phyloP scores from a whole-genome alignment of 1,284 basidiomycete species.

The Erythrobasidium hasegawianum region DNA sequence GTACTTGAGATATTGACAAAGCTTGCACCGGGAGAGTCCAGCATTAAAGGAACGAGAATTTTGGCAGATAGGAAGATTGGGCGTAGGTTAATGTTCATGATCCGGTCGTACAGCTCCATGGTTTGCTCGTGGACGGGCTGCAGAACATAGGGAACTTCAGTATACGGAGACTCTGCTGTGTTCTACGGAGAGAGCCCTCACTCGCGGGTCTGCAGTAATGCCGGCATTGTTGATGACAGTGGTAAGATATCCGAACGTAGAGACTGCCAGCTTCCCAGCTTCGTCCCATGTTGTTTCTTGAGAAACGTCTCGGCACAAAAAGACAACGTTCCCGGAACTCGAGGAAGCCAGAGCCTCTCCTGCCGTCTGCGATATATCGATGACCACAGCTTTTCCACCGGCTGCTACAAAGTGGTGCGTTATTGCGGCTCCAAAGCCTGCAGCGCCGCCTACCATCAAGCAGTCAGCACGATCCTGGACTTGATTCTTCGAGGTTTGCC shows the following conservation, averaged over 20 bases:
- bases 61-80: too few relatives aligned
- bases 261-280: not conserved
- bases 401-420: not conserved
- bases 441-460: not conserved
- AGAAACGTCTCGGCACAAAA: not conserved
- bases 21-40: too few relatives aligned
- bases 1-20: too few relatives aligned
- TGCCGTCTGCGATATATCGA: not conserved
- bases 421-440: not conserved
- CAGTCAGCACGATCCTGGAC: not conserved
- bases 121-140: not conserved
- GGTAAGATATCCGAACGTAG: not conserved
- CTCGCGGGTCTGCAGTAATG: not conserved
- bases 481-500: not conserved
- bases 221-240: conserved; percentile 7
- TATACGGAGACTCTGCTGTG: too few relatives aligned
- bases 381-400: not conserved
- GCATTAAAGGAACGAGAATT: too few relatives aligned
- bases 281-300: not conserved
- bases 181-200: not conserved
- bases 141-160: too few relatives aligned
- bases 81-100: too few relatives aligned
- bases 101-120: not conserved
- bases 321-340: not conserved
- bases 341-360: not conserved